Conservation (phyloP, 2,329 filamentous ascomycete species). For the Onygenales sp. region DNA sequence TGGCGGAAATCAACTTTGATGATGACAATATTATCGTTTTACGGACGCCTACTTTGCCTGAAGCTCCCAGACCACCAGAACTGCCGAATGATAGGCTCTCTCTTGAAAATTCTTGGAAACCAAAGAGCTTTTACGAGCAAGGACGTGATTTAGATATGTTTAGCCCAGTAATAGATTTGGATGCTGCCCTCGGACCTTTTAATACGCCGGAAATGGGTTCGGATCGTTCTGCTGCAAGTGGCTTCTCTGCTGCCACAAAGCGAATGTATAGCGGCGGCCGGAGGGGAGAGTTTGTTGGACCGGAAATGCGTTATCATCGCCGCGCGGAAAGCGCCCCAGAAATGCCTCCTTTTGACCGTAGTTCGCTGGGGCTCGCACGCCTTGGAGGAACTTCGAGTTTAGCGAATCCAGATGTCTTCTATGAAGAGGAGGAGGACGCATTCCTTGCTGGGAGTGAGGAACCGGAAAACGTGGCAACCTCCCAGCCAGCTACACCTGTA, state of each 20-base stretch:
- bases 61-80: conserved; percentile 18
- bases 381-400: conserved; percentile 29
- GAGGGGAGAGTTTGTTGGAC: conserved; percentile 36
- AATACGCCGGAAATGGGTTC: conserved; percentile 54
- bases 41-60: conserved; percentile 31
- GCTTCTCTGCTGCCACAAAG: conserved; percentile 31
- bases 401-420: conserved; percentile 38
- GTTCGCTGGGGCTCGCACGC: conserved; percentile 26
- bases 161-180: conserved; percentile 81
- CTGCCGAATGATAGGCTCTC: conserved; percentile 12
- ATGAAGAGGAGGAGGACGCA: conserved; percentile 43
- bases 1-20: conserved; percentile 39
- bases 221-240: conserved; percentile 21
- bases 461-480: not conserved
- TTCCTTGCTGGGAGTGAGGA: conserved; percentile 27
- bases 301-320: conserved; percentile 42
- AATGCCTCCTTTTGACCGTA: conserved; percentile 40
- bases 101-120: conserved; percentile 33
- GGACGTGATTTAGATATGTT: conserved; percentile 52
- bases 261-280: conserved; percentile 41
- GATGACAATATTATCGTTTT: conserved; percentile 41
- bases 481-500: not conserved
- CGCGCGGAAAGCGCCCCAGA: conserved; percentile 41
- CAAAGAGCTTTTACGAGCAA: conserved; percentile 36
- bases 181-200: conserved; percentile 86